Percentiles rank a stretch among this genome's conserved stretches.
Conservation (phyloP, 305 asterid genomes). For the Fraxinus velutina region DNA sequence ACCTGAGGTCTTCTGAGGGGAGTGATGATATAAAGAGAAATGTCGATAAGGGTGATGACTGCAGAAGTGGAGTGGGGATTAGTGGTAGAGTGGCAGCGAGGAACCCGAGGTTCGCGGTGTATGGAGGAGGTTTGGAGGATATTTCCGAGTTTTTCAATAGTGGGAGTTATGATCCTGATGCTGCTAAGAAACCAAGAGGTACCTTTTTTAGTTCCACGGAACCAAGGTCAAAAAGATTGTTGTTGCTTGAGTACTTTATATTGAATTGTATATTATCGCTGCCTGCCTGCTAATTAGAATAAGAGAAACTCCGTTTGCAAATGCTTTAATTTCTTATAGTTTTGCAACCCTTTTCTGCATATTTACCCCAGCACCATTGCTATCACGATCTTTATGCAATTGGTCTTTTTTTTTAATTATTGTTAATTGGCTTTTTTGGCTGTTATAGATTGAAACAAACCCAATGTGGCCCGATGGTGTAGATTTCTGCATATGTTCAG, state of each 20-base stretch:
- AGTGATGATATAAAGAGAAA: not conserved
- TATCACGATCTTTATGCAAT: not conserved
- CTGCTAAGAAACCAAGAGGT: constrained; percentile 54
- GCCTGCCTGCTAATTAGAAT: not conserved
- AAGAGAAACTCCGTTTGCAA: not conserved
- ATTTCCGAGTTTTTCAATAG: constrained; percentile 61
- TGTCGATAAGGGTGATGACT: constrained; percentile 13
- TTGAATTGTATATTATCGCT: not conserved
- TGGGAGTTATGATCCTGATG: constrained; percentile 48
- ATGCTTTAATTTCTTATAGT: not conserved
- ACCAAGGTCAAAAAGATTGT: not conserved
- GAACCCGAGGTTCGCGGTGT: constrained; percentile 80
- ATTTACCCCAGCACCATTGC: not conserved
- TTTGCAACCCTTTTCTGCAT: not conserved
- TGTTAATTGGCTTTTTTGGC: not conserved
- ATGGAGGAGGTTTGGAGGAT: constrained; percentile 80
- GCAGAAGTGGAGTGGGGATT: constrained; percentile 25
- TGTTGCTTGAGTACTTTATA: not conserved
- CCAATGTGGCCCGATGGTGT: not conserved
- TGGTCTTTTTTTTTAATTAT: not conserved
- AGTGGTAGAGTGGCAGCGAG: constrained; percentile 62
- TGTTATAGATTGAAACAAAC: not conserved
- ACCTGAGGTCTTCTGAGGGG: constrained; percentile 21
- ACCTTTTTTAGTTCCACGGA: not conserved
- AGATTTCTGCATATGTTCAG: not conserved